phyloP scores from a whole-genome alignment of 495 filamentous ascomycete genomes.

The Sordaria brevicollis region DNA sequence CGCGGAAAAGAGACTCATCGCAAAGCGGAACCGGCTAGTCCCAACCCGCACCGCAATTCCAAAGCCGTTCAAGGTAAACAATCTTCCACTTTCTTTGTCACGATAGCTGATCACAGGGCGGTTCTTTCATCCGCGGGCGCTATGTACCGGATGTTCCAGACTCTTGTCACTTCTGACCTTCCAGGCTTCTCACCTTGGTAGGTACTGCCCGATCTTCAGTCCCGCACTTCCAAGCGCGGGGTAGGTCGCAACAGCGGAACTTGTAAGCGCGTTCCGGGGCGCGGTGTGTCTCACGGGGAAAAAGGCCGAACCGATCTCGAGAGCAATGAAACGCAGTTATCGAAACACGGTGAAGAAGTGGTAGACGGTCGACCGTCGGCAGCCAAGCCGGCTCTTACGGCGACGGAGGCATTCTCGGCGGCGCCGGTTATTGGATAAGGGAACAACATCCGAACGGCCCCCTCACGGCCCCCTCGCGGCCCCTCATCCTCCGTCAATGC shows the following conservation, averaged over 20 bases:
- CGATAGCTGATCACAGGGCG: background rate
- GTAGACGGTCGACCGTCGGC: background rate
- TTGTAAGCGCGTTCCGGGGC: background rate
- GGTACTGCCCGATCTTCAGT: background rate
- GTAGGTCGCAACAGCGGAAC: background rate
- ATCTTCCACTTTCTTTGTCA: background rate
- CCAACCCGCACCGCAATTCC: background rate
- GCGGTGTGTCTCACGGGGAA: background rate
- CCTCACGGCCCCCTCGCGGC: background rate
- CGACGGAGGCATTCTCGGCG: background rate
- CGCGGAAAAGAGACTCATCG: background rate
- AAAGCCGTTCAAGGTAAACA: background rate
- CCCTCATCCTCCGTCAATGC: background rate
- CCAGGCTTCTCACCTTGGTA: background rate
- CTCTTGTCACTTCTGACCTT: background rate
- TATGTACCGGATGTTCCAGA: background rate
- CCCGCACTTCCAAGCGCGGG: background rate
- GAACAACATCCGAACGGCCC: background rate
- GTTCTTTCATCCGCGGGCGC: background rate
- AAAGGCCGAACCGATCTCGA: background rate
- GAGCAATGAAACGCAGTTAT: background rate
- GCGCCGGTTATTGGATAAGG: background rate
- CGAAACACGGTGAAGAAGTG: background rate
- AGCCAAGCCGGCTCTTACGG: background rate
- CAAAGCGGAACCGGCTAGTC: background rate